A percentile compares a stretch with the other conserved stretches of the same genome.
These are phyloP conservation scores for Boletus rufocinnamomeus DNA, from an alignment of 768 basidiomycete genomes.

Conservation along the genomic window DNA sequence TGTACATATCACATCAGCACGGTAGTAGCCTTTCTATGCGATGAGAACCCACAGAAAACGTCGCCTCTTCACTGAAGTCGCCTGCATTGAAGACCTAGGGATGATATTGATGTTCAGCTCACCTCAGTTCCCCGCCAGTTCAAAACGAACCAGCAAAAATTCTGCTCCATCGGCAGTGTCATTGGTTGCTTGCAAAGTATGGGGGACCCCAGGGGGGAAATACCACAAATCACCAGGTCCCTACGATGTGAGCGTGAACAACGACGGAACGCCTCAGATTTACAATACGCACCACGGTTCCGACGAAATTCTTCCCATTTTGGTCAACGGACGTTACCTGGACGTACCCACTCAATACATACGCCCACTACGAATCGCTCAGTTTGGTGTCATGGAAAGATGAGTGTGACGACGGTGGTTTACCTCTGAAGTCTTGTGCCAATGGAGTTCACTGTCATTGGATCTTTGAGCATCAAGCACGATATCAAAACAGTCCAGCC, in stretches of 20 bases:
- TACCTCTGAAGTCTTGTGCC: constrained; percentile 41
- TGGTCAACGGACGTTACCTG: constrained; percentile 49
- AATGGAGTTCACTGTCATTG: constrained; percentile 40
- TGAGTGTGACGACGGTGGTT: not conserved
- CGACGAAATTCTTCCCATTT: constrained; percentile 49
- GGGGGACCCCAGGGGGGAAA: constrained; percentile 55
- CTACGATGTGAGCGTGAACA: constrained; percentile 29
- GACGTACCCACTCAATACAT: constrained; percentile 46
- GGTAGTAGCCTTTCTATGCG: not conserved
- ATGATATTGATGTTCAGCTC: not conserved
- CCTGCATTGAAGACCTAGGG: constrained; percentile 35
- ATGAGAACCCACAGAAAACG: constrained; percentile 39
- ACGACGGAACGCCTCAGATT: not conserved
- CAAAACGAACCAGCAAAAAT: constrained; percentile 43
- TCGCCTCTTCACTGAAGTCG: constrained; percentile 53
- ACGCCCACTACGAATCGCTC: constrained; percentile 43
- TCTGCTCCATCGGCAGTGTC: constrained; percentile 45
- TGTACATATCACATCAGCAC: not conserved
- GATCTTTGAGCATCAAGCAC: not conserved
- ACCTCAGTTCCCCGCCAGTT: not conserved
- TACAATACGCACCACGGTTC: constrained; percentile 42
- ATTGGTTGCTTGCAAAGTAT: constrained; percentile 52
- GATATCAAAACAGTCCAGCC: not conserved
- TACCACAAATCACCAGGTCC: constrained; percentile 52
- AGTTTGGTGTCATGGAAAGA: not conserved